These are phyloP conservation scores for Coniochaeta sp. DNA, from an alignment of 2,329 filamentous ascomycete genomes.

Conservation along the genomic window DNA sequence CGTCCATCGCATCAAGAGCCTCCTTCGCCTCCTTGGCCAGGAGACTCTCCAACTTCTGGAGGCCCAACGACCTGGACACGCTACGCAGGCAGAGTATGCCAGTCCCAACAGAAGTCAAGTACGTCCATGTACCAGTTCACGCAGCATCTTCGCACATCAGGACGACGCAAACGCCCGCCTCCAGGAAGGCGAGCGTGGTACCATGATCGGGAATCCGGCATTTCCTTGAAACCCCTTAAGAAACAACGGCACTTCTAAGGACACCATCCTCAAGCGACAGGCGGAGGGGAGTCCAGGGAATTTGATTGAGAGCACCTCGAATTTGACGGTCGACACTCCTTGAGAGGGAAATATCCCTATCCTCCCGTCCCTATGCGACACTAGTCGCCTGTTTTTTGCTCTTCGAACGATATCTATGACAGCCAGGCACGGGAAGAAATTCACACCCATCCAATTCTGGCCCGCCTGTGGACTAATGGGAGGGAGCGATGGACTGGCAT, in stretches of 20 bases:
- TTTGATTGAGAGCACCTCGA: neutral
- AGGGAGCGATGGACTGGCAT: neutral
- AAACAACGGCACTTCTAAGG: neutral
- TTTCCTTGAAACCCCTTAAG: neutral
- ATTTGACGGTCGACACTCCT: neutral
- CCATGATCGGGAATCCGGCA: neutral
- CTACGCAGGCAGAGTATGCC: neutral
- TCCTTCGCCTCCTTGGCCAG: neutral
- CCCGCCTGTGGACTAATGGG: neutral
- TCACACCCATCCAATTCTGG: neutral
- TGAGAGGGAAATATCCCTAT: slow-evolving; percentile 4
- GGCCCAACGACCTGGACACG: neutral
- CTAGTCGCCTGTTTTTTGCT: neutral
- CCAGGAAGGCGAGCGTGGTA: neutral
- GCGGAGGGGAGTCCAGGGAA: neutral
- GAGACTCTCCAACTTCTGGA: slow-evolving; percentile 8
- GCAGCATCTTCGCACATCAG: slow-evolving; percentile 8
- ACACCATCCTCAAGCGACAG: neutral
- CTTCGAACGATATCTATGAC: neutral
- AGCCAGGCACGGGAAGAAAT: neutral
- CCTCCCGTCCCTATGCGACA: neutral
- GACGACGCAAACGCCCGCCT: neutral
- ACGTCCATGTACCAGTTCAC: slow-evolving; percentile 28
- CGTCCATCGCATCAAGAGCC: neutral
- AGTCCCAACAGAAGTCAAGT: slow-evolving; percentile 10